Evolutionary conservation across 2,329 filamentous ascomycete genomes (phyloP), one percentile per base, ranked within the genome.

Genomic region (Exophiala sp.): DNA sequence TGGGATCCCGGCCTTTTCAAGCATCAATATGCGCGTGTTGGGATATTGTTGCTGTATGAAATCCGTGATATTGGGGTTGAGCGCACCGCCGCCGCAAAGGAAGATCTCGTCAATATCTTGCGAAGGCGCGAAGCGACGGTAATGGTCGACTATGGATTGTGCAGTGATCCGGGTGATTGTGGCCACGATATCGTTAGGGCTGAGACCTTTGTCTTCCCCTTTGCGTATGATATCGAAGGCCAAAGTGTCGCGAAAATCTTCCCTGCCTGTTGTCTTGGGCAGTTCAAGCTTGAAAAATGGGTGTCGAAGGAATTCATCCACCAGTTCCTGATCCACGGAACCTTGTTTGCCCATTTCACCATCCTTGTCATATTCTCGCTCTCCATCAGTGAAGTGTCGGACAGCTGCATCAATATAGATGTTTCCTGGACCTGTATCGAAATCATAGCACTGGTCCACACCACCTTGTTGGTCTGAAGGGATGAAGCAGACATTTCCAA

Each of bases 11-110:
- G 79, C 79, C 46, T 79, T 78, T 58, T 84, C 79, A 5, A 84
- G 69, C 73, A 80, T 79, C 49, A 74, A 68, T 40, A 84, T 78
- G 34, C 69, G 72, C 2, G 75, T 74, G 34, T 72, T 68, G 12
- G 75, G 80, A 60, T 75, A 79, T 55, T 71, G 67, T 50, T 65
- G 62, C 63, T 79, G 76, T 56, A 85, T 76, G 62, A 75, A 80
- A 5, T 73, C 64, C 3, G 72, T 72, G 59, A 84, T 84, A 58
- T 82, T 83, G 1, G 78, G 76, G 61, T 84, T 83, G 55, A 75
- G 73, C 0, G 80, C 80, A n/a, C 80, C 80, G 5, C 78, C 79
- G 8, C 82, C 81, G 64, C 80, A 83, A 74, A 85, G 79, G 70
- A 80, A 84, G 34, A 85, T 73, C 67, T 85, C 81, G 4, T 71